Percentiles rank a stretch among this genome's conserved stretches.
These are phyloP conservation scores for Globisporangium paroecandrum DNA, from an alignment of 352 stramenopile species.

Conservation along the genomic window DNA sequence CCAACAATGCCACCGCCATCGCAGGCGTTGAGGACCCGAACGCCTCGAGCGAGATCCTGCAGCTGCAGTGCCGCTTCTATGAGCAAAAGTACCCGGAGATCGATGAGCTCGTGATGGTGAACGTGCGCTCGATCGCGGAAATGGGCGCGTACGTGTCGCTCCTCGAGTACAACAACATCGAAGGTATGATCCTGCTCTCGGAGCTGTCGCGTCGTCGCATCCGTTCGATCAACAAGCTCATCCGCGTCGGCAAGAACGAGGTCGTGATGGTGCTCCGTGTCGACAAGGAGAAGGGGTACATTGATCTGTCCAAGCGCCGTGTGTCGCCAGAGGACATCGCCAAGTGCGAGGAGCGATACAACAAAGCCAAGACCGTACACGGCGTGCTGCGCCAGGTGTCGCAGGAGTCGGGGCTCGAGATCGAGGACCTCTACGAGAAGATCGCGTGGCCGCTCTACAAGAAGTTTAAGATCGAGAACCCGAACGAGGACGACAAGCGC, in stretches of 20 bases:
- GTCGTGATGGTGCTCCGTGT: slow-evolving; percentile 99
- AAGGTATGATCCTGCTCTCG: slow-evolving; percentile 99
- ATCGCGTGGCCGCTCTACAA: slow-evolving; percentile 99
- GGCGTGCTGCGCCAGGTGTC: slow-evolving; percentile 88
- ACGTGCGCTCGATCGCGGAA: slow-evolving; percentile 96
- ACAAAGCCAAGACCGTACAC: slow-evolving; percentile 99
- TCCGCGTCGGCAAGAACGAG: slow-evolving; percentile 99
- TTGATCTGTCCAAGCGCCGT: slow-evolving; percentile 99
- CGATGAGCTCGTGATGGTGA: slow-evolving; percentile 96
- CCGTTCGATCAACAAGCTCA: slow-evolving; percentile 99
- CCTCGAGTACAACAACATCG: slow-evolving; percentile 99
- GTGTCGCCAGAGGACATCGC: slow-evolving; percentile 99
- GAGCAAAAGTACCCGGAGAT: slow-evolving; percentile 95
- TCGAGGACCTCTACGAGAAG: slow-evolving; percentile 83
- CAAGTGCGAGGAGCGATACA: slow-evolving; percentile 99
- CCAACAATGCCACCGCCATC: slow-evolving; percentile 16
- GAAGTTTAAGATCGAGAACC: slow-evolving; percentile 91
- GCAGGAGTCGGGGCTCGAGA: slow-evolving; percentile 68
- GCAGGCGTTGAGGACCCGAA: slow-evolving; percentile 38
- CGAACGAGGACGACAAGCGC: slow-evolving; percentile 78
- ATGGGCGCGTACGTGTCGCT: slow-evolving; percentile 99
- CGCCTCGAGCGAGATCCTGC: slow-evolving; percentile 64
- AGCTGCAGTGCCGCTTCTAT: slow-evolving; percentile 89
- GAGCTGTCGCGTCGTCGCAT: slow-evolving; percentile 98
- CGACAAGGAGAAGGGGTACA: slow-evolving; percentile 99